Conservation (phyloP, 257 asterid genomes). For the Phtheirospermum japonicum region DNA sequence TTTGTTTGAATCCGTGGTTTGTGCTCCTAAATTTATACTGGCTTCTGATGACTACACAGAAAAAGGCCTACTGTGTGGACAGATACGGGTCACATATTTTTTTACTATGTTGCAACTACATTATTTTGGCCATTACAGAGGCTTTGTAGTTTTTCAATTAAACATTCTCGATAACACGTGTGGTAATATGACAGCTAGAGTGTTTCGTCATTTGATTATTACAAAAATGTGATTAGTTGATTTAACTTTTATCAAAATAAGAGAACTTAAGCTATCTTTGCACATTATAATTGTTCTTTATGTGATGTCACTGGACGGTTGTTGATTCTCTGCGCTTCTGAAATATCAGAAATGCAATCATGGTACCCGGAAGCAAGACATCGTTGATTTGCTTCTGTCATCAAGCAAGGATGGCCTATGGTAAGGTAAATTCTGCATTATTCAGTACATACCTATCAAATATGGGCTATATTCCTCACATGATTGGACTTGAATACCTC, state of each 20-base stretch:
- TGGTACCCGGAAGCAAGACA: slow-evolving; percentile 65
- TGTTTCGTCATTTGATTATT: no score
- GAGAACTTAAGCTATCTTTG: no score
- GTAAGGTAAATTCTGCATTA: slow-evolving; percentile 43
- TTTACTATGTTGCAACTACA: slow-evolving; percentile 16
- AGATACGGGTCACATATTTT: slow-evolving; percentile 87
- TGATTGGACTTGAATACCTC: slow-evolving; percentile 27
- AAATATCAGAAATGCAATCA: slow-evolving; percentile 51
- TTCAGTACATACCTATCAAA: slow-evolving; percentile 21
- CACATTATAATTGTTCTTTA: slow-evolving; percentile 13
- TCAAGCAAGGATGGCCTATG: slow-evolving; percentile 47
- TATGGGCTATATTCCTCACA: slow-evolving; percentile 13
- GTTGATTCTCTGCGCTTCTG: slow-evolving; percentile 24
- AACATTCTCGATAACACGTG: slow-evolving; percentile 3
- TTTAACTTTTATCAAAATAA: no score
- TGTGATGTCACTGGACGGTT: slow-evolving; percentile 11
- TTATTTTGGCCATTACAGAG: slow-evolving; percentile 2
- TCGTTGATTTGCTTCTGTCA: slow-evolving; percentile 52
- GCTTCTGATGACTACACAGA: slow-evolving; percentile 98
- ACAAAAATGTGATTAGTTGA: no score
- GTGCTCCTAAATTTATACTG: slow-evolving; percentile 74
- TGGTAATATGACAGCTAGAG: background rate
- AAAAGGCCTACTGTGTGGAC: slow-evolving; percentile 85
- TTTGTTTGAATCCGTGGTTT: slow-evolving; percentile 54
- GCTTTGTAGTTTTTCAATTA: slow-evolving; percentile 15